Evolutionary conservation across 129 eudicot genomes (phyloP).

Genomic region (Logfia minima): DNA sequence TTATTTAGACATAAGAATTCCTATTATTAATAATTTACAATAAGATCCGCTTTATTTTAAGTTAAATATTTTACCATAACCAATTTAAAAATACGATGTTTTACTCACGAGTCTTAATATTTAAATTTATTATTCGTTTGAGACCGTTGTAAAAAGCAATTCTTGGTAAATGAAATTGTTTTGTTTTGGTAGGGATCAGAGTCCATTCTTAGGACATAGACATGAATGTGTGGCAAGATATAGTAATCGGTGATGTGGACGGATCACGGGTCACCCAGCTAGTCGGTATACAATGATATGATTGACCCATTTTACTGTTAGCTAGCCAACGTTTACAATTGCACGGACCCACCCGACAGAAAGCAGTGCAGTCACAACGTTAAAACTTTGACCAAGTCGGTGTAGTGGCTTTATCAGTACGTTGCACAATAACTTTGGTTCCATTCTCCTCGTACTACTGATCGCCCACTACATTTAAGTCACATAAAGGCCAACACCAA

Average conservation of each 20-base stretch:
- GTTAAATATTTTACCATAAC: no score
- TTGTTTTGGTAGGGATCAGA: background rate
- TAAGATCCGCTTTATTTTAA: no score
- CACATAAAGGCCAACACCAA: constrained; percentile 26
- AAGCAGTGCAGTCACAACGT: background rate
- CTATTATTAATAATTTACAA: no score
- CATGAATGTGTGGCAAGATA: constrained; percentile 12
- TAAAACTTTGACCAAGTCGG: constrained; percentile 22
- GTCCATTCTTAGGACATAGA: constrained; percentile 4
- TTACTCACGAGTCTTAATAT: background rate
- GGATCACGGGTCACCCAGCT: background rate
- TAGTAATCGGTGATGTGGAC: constrained; percentile 12
- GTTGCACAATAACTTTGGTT: background rate
- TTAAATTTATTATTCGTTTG: background rate
- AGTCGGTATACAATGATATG: constrained; percentile 20
- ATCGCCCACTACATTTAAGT: constrained; percentile 24
- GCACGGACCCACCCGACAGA: constrained; percentile 13
- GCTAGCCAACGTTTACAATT: background rate
- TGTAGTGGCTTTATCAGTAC: background rate
- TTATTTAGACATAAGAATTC: no score
- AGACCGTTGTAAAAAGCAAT: constrained; percentile 7
- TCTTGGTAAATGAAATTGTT: background rate
- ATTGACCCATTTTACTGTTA: constrained; percentile 13
- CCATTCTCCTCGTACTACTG: constrained; percentile 16
- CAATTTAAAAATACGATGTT: background rate